phyloP scores from a whole-genome alignment of 2,329 filamentous ascomycete species.

The Alternaria atra region DNA sequence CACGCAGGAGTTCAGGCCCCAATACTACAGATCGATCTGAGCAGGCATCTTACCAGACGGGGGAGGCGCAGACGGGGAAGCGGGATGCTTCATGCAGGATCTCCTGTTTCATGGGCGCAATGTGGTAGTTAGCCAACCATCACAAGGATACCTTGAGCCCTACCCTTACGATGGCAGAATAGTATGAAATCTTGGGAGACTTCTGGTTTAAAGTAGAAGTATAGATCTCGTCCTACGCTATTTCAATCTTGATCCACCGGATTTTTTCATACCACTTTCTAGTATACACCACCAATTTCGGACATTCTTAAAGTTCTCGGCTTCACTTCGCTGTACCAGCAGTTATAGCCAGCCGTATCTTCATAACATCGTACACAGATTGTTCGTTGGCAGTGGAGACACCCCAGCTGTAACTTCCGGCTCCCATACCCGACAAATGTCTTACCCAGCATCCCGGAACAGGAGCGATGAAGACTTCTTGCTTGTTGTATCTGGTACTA shows the following conservation, averaged over 20 bases:
- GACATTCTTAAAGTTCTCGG: not conserved
- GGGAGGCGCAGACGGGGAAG: not conserved
- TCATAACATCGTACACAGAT: not conserved
- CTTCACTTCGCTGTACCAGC: not conserved
- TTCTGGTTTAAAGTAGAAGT: conserved; percentile 6
- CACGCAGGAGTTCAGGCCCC: conserved; percentile 3
- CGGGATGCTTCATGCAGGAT: conserved; percentile 4
- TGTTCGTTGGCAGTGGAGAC: not conserved
- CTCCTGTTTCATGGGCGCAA: not conserved
- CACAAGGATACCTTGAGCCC: not conserved
- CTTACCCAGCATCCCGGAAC: conserved; percentile 22
- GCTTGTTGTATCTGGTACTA: conserved; percentile 40
- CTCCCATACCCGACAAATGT: conserved; percentile 12
- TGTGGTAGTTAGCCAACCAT: not conserved
- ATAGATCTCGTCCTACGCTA: conserved; percentile 8
- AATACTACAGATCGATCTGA: not conserved
- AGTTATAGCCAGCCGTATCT: not conserved
- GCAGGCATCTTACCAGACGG: too few relatives aligned
- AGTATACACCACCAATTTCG: not conserved
- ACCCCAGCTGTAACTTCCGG: not conserved
- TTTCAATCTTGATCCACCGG: not conserved
- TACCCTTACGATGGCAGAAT: not conserved
- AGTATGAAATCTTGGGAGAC: not conserved
- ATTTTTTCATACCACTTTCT: not conserved
- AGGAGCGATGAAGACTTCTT: conserved; percentile 40